phyloP scores from a whole-genome alignment of 768 basidiomycete genomes.

The Dioszegia hungarica region DNA sequence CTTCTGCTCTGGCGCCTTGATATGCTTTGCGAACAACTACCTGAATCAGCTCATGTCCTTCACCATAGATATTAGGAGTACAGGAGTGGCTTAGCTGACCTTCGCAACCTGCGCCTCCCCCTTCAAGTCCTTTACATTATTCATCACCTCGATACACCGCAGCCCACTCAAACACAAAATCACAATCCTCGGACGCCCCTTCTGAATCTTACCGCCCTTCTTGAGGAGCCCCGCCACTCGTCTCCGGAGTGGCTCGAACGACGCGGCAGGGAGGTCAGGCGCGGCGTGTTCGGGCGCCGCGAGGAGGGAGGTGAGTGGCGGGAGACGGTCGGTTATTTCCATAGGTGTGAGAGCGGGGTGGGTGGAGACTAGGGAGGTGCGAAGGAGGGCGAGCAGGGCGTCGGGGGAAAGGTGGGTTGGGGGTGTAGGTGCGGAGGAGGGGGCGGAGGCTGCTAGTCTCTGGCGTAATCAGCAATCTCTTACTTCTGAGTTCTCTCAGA shows the following conservation, averaged over 20 bases:
- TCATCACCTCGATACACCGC: slow-evolving; percentile 79
- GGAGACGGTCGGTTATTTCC: slow-evolving; percentile 55
- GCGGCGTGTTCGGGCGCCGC: slow-evolving; percentile 58
- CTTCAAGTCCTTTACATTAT: slow-evolving; percentile 53
- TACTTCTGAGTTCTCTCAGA: too few species aligned
- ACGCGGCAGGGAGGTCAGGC: slow-evolving; percentile 1
- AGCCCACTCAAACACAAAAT: slow-evolving; percentile 84
- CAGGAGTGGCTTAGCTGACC: slow-evolving; percentile 31
- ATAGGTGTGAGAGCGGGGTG: slow-evolving; percentile 66
- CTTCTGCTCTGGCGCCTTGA: slow-evolving; percentile 83
- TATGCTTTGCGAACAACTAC: slow-evolving; percentile 82
- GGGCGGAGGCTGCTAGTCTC: slow-evolving; percentile 1
- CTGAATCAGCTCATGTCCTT: not conserved
- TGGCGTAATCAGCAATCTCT: not conserved
- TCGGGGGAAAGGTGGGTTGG: slow-evolving; percentile 23
- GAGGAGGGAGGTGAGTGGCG: slow-evolving; percentile 11
- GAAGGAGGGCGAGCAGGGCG: slow-evolving; percentile 22
- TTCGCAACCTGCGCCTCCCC: slow-evolving; percentile 83
- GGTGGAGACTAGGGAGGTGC: slow-evolving; percentile 52
- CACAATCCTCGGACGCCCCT: slow-evolving; percentile 80
- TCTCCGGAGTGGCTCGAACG: slow-evolving; percentile 53
- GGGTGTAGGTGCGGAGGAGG: not conserved
- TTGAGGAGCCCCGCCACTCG: slow-evolving; percentile 61
- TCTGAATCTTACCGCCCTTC: slow-evolving; percentile 53
- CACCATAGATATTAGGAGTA: not conserved